phyloP scores from a whole-genome alignment of 1,284 basidiomycete species.

The Trametes pubescens region DNA sequence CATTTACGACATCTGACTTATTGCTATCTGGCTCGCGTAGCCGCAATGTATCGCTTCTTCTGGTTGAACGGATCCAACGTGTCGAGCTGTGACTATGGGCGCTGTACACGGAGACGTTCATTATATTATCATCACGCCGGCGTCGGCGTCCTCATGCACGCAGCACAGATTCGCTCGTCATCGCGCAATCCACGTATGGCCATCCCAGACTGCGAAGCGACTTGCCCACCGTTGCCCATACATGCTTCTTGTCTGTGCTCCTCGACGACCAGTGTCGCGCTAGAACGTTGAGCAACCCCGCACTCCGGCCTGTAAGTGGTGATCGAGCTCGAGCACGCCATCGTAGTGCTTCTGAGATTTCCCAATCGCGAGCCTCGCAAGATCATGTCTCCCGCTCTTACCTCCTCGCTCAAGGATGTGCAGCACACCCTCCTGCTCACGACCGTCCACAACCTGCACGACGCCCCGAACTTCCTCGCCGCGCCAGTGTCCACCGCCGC shows the following conservation, averaged over 20 bases:
- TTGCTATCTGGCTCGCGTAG: constrained; percentile 29
- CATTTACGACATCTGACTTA: constrained; percentile 32
- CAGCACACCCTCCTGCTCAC: constrained; percentile 58
- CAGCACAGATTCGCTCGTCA: constrained; percentile 13
- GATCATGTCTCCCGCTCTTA: constrained; percentile 22
- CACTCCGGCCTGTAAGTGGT: not conserved
- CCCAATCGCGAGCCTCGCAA: not conserved
- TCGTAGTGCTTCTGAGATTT: not conserved
- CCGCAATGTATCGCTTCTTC: constrained; percentile 18
- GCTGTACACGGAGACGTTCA: no score
- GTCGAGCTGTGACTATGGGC: no score
- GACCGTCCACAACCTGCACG: constrained; percentile 54
- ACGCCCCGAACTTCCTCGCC: constrained; percentile 60
- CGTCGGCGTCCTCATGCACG: constrained; percentile 3
- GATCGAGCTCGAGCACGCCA: not conserved
- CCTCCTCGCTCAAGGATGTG: constrained; percentile 32
- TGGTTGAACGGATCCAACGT: no score
- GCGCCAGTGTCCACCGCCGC: constrained; percentile 59
- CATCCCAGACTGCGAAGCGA: not conserved
- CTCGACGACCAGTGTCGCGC: not conserved
- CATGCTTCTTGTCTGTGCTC: not conserved
- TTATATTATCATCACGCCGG: not conserved
- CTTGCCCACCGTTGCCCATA: not conserved
- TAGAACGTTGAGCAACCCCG: constrained; percentile 13
- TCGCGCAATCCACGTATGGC: constrained; percentile 19